A percentile compares a stretch with the other conserved stretches of the same genome.
Conservation (phyloP, 176 grass and related monocot species). For the Aechmea fasciata region DNA sequence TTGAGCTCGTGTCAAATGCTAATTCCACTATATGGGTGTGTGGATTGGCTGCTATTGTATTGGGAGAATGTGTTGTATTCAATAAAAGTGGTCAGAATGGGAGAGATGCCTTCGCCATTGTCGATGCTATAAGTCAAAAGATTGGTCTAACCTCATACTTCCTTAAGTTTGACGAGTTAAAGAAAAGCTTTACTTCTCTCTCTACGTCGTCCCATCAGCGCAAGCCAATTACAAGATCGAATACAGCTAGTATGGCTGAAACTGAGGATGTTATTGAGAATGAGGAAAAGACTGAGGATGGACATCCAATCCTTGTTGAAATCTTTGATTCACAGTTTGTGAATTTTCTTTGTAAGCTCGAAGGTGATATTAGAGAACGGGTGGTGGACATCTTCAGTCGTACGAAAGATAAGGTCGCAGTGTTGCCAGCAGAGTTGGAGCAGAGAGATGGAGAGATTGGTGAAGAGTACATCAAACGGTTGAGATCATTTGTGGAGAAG, state of each 20-base stretch:
- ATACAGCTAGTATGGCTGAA: slow-evolving; percentile 68
- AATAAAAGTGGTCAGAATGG: slow-evolving; percentile 64
- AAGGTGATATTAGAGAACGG: slow-evolving; percentile 76
- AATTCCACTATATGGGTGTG: slow-evolving; percentile 43
- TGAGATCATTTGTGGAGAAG: slow-evolving; percentile 85
- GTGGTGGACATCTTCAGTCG: slow-evolving; percentile 70
- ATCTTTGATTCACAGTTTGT: slow-evolving; percentile 69
- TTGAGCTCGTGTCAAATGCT: slow-evolving; percentile 73
- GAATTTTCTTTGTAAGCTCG: slow-evolving; percentile 57
- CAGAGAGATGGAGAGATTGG: slow-evolving; percentile 75
- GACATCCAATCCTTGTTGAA: slow-evolving; percentile 68
- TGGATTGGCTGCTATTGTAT: slow-evolving; percentile 83
- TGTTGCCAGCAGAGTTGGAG: slow-evolving; percentile 81
- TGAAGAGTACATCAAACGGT: slow-evolving; percentile 72
- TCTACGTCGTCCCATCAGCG: slow-evolving; percentile 30
- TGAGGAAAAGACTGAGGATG: slow-evolving; percentile 47
- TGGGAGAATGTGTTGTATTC: slow-evolving; percentile 77
- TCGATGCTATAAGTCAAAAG: slow-evolving; percentile 86
- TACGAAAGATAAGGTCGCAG: slow-evolving; percentile 61
- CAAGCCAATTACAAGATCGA: slow-evolving; percentile 70
- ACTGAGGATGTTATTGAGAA: slow-evolving; percentile 65
- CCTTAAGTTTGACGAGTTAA: slow-evolving; percentile 73
- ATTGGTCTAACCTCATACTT: slow-evolving; percentile 74
- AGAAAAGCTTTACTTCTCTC: slow-evolving; percentile 43
- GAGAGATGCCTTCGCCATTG: slow-evolving; percentile 70